Evolutionary conservation across 352 stramenopile genomes (phyloP).

Genomic region (Phytophthora multivora): DNA sequence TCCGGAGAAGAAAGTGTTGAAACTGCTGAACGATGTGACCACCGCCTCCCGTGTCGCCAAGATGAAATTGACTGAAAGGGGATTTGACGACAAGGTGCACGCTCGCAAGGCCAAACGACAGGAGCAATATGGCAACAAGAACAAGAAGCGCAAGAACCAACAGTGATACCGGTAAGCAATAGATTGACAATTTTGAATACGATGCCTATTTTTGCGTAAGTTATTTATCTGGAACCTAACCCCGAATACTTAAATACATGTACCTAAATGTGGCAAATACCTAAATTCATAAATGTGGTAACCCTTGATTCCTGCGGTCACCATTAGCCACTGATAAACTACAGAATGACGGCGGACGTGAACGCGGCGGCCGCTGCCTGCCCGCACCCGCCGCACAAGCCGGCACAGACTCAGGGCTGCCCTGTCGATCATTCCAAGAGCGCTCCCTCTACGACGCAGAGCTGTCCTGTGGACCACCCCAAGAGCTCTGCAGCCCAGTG

Average conservation of each 20-base stretch:
- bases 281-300: no score
- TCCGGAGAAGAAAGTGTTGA: conserved; percentile 94
- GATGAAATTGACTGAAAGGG: conserved; percentile 89
- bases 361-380: conserved; percentile 64
- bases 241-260: no score
- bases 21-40: conserved; percentile 94
- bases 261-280: no score
- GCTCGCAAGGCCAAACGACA: conserved; percentile 71
- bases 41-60: conserved; percentile 94
- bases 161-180: conserved; percentile 4
- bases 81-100: conserved; percentile 89
- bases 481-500: conserved; percentile 1
- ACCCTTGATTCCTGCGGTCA: no score
- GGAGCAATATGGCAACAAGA: conserved; percentile 48
- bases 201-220: no score
- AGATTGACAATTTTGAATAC: neutral
- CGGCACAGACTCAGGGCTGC: conserved; percentile 5
- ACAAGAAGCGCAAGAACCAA: conserved; percentile 27
- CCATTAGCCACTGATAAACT: no score
- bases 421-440: conserved; percentile 17
- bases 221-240: no score
- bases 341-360: conserved; percentile 83
- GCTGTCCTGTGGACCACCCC: conserved; percentile 24
- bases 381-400: conserved; percentile 37
- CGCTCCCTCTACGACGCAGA: neutral